Percentiles rank a stretch among this genome's conserved stretches.
phyloP scores from a whole-genome alignment of 164 flowering plant genomes.

The Annona cherimola region DNA sequence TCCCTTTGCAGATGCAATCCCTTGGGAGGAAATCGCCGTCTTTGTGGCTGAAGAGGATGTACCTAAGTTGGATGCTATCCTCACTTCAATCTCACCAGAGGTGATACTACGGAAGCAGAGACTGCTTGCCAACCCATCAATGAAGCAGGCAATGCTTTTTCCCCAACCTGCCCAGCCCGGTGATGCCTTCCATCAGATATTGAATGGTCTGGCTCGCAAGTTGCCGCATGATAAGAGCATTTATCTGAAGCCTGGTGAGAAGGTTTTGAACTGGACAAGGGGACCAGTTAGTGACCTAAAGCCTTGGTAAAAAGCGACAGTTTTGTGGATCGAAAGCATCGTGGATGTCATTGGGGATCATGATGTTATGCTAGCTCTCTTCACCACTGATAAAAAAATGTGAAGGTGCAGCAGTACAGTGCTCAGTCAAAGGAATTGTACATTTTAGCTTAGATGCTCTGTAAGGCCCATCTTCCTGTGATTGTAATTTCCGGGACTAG shows the following conservation, averaged over 20 bases:
- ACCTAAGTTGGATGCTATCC: slow-evolving; percentile 77
- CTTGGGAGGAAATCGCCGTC: slow-evolving; percentile 95
- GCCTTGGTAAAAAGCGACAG: slow-evolving; percentile 36
- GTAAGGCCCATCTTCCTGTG: background rate
- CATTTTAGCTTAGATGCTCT: background rate
- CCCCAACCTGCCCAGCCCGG: slow-evolving; percentile 85
- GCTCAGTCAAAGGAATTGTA: background rate
- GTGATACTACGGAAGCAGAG: slow-evolving; percentile 80
- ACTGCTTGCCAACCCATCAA: slow-evolving; percentile 79
- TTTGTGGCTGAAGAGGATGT: slow-evolving; percentile 84
- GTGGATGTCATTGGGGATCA: background rate
- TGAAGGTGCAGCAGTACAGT: background rate
- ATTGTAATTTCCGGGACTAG: background rate
- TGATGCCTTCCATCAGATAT: slow-evolving; percentile 90
- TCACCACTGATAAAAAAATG: background rate
- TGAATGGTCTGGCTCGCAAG: slow-evolving; percentile 84
- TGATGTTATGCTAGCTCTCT: background rate
- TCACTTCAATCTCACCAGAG: slow-evolving; percentile 77
- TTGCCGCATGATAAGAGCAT: slow-evolving; percentile 56
- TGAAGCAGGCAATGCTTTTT: slow-evolving; percentile 89
- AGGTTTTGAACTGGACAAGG: slow-evolving; percentile 77
- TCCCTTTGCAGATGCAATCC: slow-evolving; percentile 95
- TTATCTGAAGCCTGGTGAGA: slow-evolving; percentile 55
- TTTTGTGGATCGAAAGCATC: too few species aligned
- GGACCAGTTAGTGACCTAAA: slow-evolving; percentile 59